Evolutionary conservation across 495 filamentous ascomycete genomes (phyloP).

Genomic region (Evansstolkia leycettana): DNA sequence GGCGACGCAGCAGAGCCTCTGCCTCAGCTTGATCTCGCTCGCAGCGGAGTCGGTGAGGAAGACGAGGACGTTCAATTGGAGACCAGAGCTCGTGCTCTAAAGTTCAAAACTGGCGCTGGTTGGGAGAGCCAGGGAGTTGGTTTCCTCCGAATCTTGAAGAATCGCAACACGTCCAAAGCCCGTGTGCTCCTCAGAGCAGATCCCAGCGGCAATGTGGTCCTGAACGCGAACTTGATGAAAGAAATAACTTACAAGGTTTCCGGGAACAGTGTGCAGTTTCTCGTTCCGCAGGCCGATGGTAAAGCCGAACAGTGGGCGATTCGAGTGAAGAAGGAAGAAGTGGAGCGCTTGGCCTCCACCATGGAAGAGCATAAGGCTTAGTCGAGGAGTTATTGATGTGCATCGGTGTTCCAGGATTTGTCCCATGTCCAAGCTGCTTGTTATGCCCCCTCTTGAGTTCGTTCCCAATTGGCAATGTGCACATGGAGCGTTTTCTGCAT

Average conservation of each 20-base stretch:
- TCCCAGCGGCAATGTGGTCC: conserved; percentile 52
- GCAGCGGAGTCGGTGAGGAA: conserved; percentile 55
- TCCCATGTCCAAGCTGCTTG: too few relatives aligned
- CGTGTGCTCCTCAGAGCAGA: conserved; percentile 58
- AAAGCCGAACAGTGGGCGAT: conserved; percentile 50
- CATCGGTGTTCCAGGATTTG: too few relatives aligned
- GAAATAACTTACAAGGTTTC: conserved; percentile 42
- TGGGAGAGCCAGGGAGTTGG: conserved; percentile 56
- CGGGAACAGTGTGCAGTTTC: conserved; percentile 44
- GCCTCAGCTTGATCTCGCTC: conserved; percentile 45
- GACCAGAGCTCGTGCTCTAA: conserved; percentile 49
- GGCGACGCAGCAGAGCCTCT: conserved; percentile 42
- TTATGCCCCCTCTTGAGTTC: too few relatives aligned
- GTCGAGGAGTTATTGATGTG: too few relatives aligned
- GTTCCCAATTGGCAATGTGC: background rate
- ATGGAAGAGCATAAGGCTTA: conserved; percentile 13
- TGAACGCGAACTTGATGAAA: conserved; percentile 53
- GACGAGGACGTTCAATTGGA: conserved; percentile 54
- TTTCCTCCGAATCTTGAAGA: conserved; percentile 50
- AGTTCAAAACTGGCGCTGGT: conserved; percentile 22
- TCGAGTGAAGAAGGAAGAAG: conserved; percentile 45
- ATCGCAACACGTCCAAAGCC: conserved; percentile 47
- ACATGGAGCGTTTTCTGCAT: too few relatives aligned
- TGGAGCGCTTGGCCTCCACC: conserved; percentile 23
- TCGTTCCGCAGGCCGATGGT: conserved; percentile 37